Evolutionary conservation across 192 early-diverging fungal genomes (phyloP).

Genomic region (Martensiomyces pterosporus): DNA sequence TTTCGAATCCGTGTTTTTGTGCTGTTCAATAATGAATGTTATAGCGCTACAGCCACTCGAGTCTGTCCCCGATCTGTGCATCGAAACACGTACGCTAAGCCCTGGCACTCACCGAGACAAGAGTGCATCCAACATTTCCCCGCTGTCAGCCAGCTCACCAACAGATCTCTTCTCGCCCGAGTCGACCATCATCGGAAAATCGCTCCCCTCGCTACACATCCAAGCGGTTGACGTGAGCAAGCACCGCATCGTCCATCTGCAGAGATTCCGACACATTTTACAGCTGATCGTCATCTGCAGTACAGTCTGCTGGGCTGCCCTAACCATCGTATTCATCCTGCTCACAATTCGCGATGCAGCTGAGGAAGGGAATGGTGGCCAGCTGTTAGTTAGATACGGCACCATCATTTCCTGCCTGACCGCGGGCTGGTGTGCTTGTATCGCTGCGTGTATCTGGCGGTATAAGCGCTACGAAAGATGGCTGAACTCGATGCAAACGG

Average conservation of each 20-base stretch:
- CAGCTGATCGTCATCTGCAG: conserved; percentile 24
- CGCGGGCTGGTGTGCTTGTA: not conserved
- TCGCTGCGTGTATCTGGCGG: not conserved
- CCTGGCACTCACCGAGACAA: too few relatives aligned
- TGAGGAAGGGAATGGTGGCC: too few relatives aligned
- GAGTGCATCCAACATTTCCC: not conserved
- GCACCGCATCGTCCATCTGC: conserved; percentile 14
- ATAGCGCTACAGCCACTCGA: too few relatives aligned
- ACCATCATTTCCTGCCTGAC: too few relatives aligned
- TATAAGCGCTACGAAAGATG: not conserved
- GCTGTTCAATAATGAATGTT: too few relatives aligned
- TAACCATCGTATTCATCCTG: conserved; percentile 18
- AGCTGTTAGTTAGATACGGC: too few relatives aligned
- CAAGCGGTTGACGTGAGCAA: conserved; percentile 6
- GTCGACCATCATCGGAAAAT: not conserved
- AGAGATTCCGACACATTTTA: conserved; percentile 13
- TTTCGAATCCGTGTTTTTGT: too few relatives aligned
- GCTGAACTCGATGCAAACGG: not conserved
- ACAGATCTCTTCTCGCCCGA: not conserved
- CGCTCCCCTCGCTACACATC: not conserved
- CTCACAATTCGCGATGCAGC: conserved; percentile 22
- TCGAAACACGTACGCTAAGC: too few relatives aligned
- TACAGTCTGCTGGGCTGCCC: conserved; percentile 15
- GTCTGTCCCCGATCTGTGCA: too few relatives aligned
- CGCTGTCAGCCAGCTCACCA: too few relatives aligned